Percentiles rank a stretch among this genome's conserved stretches.
These are phyloP conservation scores for Akanthomyces uredinophilus DNA, from an alignment of 2,329 filamentous ascomycete genomes.

Conservation along the genomic window DNA sequence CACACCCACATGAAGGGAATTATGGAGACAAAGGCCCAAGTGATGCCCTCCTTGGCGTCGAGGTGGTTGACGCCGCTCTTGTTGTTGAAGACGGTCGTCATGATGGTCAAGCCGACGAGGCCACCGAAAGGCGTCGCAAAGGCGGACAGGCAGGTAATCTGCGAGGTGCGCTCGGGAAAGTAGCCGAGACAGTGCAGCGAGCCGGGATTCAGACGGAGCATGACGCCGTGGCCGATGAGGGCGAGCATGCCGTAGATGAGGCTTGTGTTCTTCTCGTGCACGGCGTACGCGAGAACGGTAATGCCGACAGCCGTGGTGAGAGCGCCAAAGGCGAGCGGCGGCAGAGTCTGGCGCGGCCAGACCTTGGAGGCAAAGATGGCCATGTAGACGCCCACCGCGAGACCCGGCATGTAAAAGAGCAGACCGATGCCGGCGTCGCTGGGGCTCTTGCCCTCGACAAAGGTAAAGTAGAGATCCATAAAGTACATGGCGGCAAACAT, in stretches of 20 bases:
- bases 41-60: slow-evolving; percentile 10
- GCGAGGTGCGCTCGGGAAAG: slow-evolving; percentile 52
- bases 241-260: slow-evolving; percentile 63
- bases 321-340: slow-evolving; percentile 51
- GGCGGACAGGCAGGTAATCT: slow-evolving; percentile 54
- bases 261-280: slow-evolving; percentile 41
- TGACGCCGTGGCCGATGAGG: slow-evolving; percentile 56
- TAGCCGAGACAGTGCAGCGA: slow-evolving; percentile 59
- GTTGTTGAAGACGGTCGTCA: slow-evolving; percentile 67
- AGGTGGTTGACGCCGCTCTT: slow-evolving; percentile 15
- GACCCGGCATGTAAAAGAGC: slow-evolving; percentile 49
- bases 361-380: slow-evolving; percentile 56
- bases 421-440: slow-evolving; percentile 47
- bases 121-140: slow-evolving; percentile 60
- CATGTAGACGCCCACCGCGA: slow-evolving; percentile 46
- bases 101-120: slow-evolving; percentile 59
- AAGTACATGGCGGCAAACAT: slow-evolving; percentile 58
- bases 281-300: slow-evolving; percentile 52
- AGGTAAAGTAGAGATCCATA: slow-evolving; percentile 61
- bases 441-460: slow-evolving; percentile 40
- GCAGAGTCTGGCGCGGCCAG: slow-evolving; percentile 58
- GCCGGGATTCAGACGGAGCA: slow-evolving; percentile 58
- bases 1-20: slow-evolving; percentile 15
- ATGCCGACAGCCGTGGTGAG: slow-evolving; percentile 54
- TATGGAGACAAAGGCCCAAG: slow-evolving; percentile 12